Evolutionary conservation across 2,329 filamentous ascomycete genomes (phyloP), one percentile per base, ranked within the genome.

Genomic region (Metarhizium robertsii): DNA sequence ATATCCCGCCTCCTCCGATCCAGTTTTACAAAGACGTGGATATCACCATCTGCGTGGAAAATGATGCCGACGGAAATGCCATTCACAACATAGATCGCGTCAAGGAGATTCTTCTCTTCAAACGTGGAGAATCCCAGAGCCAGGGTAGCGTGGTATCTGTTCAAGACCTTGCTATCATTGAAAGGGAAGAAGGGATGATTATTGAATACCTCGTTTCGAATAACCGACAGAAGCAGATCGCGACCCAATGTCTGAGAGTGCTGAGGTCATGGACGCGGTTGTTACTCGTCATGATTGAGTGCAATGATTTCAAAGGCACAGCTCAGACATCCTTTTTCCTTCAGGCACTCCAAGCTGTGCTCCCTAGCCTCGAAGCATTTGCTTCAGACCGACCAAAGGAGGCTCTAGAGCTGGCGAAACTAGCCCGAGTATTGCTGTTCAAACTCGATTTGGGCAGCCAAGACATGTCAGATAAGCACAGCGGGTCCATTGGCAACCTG

Each of bases 181-280:
- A 84, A 51, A 70, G 71, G 47, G 84, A 90, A 63, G 83, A 86
- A 53, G 70, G 73, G 11, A 67, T 74, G n/a, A 75, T 90, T 16
- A 62, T 86, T 10, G 75, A 81, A 43, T 85, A 83, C 53, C 76
- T 90, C 16, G 65, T 75, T 10, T 85, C 83, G 49, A 76, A 79
- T 50, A 90, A 91, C 67, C 79, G 83, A 42, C 77, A 81, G 54
- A 78, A 76, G 48, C 79, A 83, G 61, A 76, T 90, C 48, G 70
- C 67, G 32, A 73, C 73, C 20, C 77, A 78, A 57, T 76, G 87
- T 58, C 78, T 87, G 29, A 79, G 83, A 49, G 85, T 92, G 2
- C 78, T 97, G 3, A 84, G 80, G 64, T 84, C 89, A 0, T 99
- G 95, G 92, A 83, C 87, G 1, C 90, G 92, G 63, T 78, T 97